Percentiles rank a stretch among this genome's conserved stretches.
Evolutionary conservation across 1,284 basidiomycete genomes (phyloP).

Genomic region (Sporisorium reilianum): DNA sequence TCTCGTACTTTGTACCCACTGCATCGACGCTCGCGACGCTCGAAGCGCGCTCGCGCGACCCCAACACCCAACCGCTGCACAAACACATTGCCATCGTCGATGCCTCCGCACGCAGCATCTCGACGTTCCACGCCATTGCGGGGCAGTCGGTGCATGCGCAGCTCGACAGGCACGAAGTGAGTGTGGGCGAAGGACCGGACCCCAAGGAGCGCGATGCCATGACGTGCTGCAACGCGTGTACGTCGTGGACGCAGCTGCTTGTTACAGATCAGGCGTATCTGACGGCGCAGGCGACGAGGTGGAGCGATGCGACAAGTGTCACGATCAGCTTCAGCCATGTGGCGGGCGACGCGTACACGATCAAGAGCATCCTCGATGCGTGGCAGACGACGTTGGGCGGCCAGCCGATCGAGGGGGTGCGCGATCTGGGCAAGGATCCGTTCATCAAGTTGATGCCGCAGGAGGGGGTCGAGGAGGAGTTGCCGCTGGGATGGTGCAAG

Average conservation of each 20-base stretch:
- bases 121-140: conserved; percentile 20
- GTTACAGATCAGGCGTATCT: conserved; percentile 21
- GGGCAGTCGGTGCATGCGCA: conserved; percentile 8
- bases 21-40: conserved; percentile 5
- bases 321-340: conserved; percentile 30
- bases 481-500: conserved; percentile 23
- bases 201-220: conserved; percentile 1
- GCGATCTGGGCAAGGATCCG: conserved; percentile 19
- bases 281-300: conserved; percentile 29
- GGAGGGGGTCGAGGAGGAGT: conserved; percentile 1
- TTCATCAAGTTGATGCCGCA: conserved; percentile 18
- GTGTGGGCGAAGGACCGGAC: conserved; percentile 15
- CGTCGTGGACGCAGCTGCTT: conserved; percentile 18
- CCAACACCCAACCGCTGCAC: neutral
- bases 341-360: conserved; percentile 19
- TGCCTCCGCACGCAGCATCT: conserved; percentile 9
- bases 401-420: neutral
- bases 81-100: conserved; percentile 23
- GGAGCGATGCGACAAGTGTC: conserved; percentile 18
- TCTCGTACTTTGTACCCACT: conserved; percentile 17
- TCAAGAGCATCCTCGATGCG: conserved; percentile 18
- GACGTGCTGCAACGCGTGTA: conserved; percentile 23
- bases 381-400: conserved; percentile 8
- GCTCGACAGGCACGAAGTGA: neutral
- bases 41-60: conserved; percentile 11